Conservation (phyloP, 2,329 filamentous ascomycete genomes). For the Xenosphaeropsis pyriputrescens region DNA sequence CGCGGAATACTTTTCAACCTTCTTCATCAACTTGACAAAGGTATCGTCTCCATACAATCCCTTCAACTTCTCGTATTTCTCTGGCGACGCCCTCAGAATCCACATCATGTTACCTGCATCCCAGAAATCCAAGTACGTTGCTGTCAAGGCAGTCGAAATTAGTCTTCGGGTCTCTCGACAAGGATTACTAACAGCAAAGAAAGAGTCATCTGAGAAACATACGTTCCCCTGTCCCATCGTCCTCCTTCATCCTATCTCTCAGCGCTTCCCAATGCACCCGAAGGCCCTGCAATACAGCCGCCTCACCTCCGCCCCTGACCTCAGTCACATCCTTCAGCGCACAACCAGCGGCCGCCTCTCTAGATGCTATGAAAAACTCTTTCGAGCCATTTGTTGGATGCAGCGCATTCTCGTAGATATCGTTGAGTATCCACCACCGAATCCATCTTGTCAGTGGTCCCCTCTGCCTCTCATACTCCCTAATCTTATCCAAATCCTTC, state of each 20-base stretch:
- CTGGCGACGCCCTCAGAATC: constrained; percentile 5
- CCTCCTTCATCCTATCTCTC: constrained; percentile 1
- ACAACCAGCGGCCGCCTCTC: constrained; percentile 3
- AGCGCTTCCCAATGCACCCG: constrained; percentile 2
- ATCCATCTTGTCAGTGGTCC: neutral
- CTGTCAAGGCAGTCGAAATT: constrained; percentile 1
- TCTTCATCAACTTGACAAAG: constrained; percentile 10
- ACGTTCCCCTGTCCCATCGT: constrained; percentile 7
- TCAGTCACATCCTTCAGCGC: constrained; percentile 3
- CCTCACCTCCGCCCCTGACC: constrained; percentile 6
- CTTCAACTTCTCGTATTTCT: constrained; percentile 6
- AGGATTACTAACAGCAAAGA: no score
- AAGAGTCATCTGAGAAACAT: constrained; percentile 1
- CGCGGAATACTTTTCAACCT: constrained; percentile 3
- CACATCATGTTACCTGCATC: constrained; percentile 6
- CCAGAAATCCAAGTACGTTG: constrained; percentile 8
- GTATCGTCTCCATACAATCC: constrained; percentile 9
- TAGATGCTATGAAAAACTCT: constrained; percentile 8
- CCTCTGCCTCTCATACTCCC: constrained; percentile 3
- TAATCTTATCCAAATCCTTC: constrained; percentile 4
- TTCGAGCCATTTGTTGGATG: constrained; percentile 6
- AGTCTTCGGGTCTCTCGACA: neutral
- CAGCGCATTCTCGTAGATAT: constrained; percentile 7
- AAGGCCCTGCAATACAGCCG: constrained; percentile 3
- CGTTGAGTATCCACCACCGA: constrained; percentile 4